phyloP scores from a whole-genome alignment of 2,329 filamentous ascomycete genomes.

The Metarhizium humberi region DNA sequence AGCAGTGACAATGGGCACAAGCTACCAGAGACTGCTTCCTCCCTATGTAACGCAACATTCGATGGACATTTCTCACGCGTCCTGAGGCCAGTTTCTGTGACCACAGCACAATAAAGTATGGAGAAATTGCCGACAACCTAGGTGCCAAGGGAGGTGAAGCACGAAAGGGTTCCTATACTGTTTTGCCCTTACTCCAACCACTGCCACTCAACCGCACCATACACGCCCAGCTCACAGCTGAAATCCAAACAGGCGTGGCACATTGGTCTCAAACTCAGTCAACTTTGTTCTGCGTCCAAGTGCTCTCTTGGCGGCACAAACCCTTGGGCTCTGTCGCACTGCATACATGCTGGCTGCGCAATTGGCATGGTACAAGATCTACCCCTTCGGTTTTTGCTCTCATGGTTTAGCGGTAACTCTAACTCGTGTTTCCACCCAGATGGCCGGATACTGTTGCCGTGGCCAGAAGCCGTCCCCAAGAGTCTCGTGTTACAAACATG shows the following conservation, averaged over 20 bases:
- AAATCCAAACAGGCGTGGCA: not conserved
- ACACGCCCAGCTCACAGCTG: not conserved
- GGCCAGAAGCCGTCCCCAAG: not conserved
- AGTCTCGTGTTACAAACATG: not conserved
- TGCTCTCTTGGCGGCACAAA: not conserved
- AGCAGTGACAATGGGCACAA: too few relatives aligned
- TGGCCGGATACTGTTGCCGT: not conserved
- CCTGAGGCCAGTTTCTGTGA: not conserved
- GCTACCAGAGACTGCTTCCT: not conserved
- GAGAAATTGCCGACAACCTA: not conserved
- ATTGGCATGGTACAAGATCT: not conserved
- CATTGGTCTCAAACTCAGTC: not conserved
- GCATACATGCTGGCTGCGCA: not conserved
- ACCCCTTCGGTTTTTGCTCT: not conserved
- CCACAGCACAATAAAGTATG: not conserved
- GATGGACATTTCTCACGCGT: not conserved
- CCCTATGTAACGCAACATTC: not conserved
- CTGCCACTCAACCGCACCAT: not conserved
- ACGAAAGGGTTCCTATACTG: not conserved
- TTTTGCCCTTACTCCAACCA: not conserved
- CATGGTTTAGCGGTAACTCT: not conserved
- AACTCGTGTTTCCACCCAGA: not conserved
- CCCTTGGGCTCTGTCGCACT: not conserved
- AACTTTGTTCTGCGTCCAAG: not conserved
- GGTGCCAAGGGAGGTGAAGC: not conserved